A percentile compares a stretch with the other conserved stretches of the same genome.
phyloP scores from a whole-genome alignment of 2,329 filamentous ascomycete genomes.

The Epichloe scottii region DNA sequence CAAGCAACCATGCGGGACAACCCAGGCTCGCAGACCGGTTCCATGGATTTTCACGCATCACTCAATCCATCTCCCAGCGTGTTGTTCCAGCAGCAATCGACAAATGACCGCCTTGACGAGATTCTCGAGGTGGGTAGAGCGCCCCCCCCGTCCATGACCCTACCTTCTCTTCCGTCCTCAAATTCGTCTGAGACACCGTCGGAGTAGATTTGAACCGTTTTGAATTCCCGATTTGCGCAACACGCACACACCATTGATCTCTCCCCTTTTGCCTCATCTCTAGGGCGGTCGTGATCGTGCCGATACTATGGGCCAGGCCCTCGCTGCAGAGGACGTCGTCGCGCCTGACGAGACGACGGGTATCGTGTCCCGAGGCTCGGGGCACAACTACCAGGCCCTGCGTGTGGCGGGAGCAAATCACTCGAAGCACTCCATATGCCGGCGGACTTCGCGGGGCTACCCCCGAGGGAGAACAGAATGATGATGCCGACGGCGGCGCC shows the following conservation, averaged over 20 bases:
- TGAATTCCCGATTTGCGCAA: too few relatives aligned
- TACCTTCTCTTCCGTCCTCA: background rate
- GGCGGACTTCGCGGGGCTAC: conserved; percentile 7
- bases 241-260: background rate
- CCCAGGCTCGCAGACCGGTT: background rate
- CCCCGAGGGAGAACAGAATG: background rate
- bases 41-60: background rate
- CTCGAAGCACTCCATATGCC: conserved; percentile 8
- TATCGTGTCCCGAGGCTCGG: conserved; percentile 22
- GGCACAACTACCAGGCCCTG: conserved; percentile 28
- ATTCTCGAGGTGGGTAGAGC: conserved; percentile 33
- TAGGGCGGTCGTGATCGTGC: conserved; percentile 32
- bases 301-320: conserved; percentile 23
- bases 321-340: conserved; percentile 11
- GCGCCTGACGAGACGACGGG: conserved; percentile 29
- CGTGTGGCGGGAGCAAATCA: conserved; percentile 12
- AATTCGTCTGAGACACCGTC: background rate
- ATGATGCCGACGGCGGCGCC: conserved; percentile 11
- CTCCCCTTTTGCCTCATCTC: background rate
- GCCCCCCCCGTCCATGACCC: background rate
- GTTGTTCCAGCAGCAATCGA: conserved; percentile 18
- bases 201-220: too few relatives aligned
- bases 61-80: conserved; percentile 1
- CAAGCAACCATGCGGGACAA: background rate
- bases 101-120: conserved; percentile 29